Percentiles rank a stretch among this genome's conserved stretches.
phyloP scores from a whole-genome alignment of 306 rosid species.

The Lotus japonicus region DNA sequence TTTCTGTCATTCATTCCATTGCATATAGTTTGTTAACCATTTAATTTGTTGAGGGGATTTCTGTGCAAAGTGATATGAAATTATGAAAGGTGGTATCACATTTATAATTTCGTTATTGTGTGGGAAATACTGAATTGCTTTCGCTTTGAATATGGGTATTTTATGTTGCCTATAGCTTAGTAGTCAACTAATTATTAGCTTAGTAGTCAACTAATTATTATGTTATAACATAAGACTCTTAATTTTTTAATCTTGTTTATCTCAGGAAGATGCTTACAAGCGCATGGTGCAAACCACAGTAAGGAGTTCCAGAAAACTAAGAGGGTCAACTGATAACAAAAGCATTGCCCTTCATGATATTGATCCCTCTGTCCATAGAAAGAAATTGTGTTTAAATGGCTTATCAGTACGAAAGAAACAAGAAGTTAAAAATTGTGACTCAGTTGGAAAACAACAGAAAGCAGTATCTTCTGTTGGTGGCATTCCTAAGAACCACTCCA shows the following conservation, averaged over 20 bases:
- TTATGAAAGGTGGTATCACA: not conserved
- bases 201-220: not conserved
- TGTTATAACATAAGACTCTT: not conserved
- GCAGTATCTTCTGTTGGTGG: constrained; percentile 39
- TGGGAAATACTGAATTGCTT: not conserved
- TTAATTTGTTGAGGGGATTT: not conserved
- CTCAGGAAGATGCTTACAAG: constrained; percentile 47
- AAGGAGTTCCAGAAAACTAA: constrained; percentile 38
- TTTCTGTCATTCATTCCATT: not conserved
- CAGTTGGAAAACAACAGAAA: constrained; percentile 31
- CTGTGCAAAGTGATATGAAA: not conserved
- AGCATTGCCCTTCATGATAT: constrained; percentile 30
- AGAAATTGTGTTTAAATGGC: constrained; percentile 37
- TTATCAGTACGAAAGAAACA: constrained; percentile 39
- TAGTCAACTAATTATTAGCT: constrained; percentile 1
- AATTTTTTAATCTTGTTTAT: constrained; percentile 28
- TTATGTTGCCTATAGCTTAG: not conserved
- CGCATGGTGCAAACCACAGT: constrained; percentile 35
- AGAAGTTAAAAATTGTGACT: constrained; percentile 23
- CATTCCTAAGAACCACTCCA: constrained; percentile 46
- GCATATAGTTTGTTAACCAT: not conserved
- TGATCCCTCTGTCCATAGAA: constrained; percentile 31
- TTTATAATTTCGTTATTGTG: not conserved
- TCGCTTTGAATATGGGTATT: not conserved
- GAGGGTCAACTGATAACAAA: constrained; percentile 27